Evolutionary conservation across 2,329 filamentous ascomycete species (phyloP).

Genomic region (Apiospora kogelbergensis): DNA sequence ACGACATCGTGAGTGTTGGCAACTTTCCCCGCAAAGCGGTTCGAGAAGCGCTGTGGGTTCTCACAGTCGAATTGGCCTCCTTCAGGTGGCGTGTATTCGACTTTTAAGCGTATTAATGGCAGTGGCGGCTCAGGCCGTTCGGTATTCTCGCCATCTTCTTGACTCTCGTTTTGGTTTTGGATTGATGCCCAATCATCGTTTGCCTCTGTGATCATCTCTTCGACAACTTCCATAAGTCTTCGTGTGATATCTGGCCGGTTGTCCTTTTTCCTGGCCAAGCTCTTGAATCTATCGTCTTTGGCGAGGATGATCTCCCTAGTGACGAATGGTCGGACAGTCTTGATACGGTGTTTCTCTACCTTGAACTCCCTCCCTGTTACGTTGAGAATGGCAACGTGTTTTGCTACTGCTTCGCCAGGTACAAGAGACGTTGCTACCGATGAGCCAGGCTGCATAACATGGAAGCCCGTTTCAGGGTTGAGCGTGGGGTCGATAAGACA

Average conservation of each 20-base stretch:
- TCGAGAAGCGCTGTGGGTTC: conserved; percentile 94
- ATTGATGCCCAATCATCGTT: conserved; percentile 76
- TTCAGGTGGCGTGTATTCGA: conserved; percentile 84
- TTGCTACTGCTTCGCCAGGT: conserved; percentile 84
- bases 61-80: conserved; percentile 87
- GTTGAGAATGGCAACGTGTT: conserved; percentile 84
- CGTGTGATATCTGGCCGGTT: conserved; percentile 80
- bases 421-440: conserved; percentile 93
- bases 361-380: conserved; percentile 82
- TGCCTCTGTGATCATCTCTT: conserved; percentile 85
- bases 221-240: conserved; percentile 74
- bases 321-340: conserved; percentile 87
- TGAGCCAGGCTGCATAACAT: conserved; percentile 96
- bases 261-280: conserved; percentile 76
- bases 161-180: conserved; percentile 42
- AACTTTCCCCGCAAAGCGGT: conserved; percentile 84
- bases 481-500: conserved; percentile 82
- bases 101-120: conserved; percentile 84
- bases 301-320: conserved; percentile 78
- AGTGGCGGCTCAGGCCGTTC: conserved; percentile 65
- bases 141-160: conserved; percentile 37
- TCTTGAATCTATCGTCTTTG: conserved; percentile 74
- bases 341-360: conserved; percentile 78
- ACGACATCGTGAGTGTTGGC: conserved; percentile 94
- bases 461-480: conserved; percentile 86